A percentile compares a stretch with the other conserved stretches of the same genome.
Evolutionary conservation across 768 basidiomycete genomes (phyloP).

Genomic region (Tremella mesenterica): DNA sequence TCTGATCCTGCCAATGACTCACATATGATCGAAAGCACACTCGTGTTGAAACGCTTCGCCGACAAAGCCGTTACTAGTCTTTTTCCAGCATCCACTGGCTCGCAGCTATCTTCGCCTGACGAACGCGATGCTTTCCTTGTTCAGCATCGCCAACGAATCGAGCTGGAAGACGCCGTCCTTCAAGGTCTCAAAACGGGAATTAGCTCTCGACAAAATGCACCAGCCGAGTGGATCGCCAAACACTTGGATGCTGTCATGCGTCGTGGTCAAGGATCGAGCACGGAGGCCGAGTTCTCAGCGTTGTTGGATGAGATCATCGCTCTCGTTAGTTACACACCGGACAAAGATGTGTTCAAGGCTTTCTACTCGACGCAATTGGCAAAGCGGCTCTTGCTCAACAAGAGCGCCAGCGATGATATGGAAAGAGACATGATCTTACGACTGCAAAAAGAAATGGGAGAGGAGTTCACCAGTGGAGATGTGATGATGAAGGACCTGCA

Average conservation of each 20-base stretch:
- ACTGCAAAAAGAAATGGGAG: slow-evolving; percentile 85
- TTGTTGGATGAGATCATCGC: slow-evolving; percentile 92
- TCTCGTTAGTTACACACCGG: slow-evolving; percentile 82
- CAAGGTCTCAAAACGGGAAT: slow-evolving; percentile 38
- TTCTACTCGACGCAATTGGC: slow-evolving; percentile 96
- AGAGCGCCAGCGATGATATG: slow-evolving; percentile 93
- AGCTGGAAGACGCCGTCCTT: slow-evolving; percentile 34
- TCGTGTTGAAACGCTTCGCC: slow-evolving; percentile 34
- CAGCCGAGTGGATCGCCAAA: slow-evolving; percentile 55
- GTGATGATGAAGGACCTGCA: slow-evolving; percentile 90
- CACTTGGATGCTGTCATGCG: slow-evolving; percentile 81
- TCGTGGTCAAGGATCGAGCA: slow-evolving; percentile 65
- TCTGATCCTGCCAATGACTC: slow-evolving; percentile 40
- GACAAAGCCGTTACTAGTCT: slow-evolving; percentile 29
- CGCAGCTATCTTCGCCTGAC: not conserved
- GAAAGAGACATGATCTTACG: slow-evolving; percentile 69
- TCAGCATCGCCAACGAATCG: slow-evolving; percentile 14
- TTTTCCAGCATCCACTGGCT: slow-evolving; percentile 4
- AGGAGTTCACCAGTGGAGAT: slow-evolving; percentile 87
- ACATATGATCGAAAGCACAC: slow-evolving; percentile 37
- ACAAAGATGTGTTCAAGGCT: slow-evolving; percentile 95
- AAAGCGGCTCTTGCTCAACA: slow-evolving; percentile 76
- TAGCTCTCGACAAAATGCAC: slow-evolving; percentile 41
- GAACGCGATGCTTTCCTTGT: not conserved
- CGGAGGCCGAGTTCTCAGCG: slow-evolving; percentile 76